These are phyloP conservation scores for Pichia kluyveri DNA, from an alignment of 805 yeast genomes.

Conservation along the genomic window DNA sequence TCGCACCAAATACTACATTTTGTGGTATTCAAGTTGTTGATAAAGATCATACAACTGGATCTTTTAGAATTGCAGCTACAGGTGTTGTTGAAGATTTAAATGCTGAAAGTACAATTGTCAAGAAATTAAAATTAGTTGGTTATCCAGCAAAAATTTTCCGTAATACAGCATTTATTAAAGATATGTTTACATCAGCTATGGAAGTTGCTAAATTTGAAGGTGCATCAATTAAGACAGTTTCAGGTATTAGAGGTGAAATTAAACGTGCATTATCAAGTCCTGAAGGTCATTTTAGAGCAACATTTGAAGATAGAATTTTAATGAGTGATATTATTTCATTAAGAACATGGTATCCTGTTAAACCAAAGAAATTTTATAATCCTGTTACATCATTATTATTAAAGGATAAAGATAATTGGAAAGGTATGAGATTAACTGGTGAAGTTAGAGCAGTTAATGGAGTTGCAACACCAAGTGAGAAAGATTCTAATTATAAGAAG, in stretches of 20 bases:
- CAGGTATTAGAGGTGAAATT: conserved; percentile 96
- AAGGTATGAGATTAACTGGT: conserved; percentile 94
- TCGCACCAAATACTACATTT: conserved; percentile 95
- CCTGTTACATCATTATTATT: conserved; percentile 89
- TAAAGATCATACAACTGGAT: conserved; percentile 72
- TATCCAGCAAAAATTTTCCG: conserved; percentile 88
- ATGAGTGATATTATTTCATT: conserved; percentile 84
- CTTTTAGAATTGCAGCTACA: conserved; percentile 92
- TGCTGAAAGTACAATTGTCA: conserved; percentile 83
- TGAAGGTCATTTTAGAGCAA: conserved; percentile 92
- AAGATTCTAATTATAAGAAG: conserved; percentile 49
- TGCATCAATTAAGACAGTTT: conserved; percentile 91
- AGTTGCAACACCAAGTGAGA: conserved; percentile 45
- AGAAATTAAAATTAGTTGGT: conserved; percentile 91
- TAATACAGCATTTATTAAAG: conserved; percentile 94
- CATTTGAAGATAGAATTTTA: conserved; percentile 90
- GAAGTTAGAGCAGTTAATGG: conserved; percentile 73
- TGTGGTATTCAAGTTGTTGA: conserved; percentile 91
- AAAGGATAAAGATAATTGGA: conserved; percentile 77
- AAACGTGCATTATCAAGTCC: conserved; percentile 90
- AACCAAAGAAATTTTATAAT: conserved; percentile 82
- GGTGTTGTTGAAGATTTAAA: conserved; percentile 94
- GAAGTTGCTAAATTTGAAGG: conserved; percentile 99
- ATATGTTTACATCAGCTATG: conserved; percentile 85
- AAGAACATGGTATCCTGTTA: conserved; percentile 96